These are phyloP conservation scores for Penicillium verhagenii DNA, from an alignment of 495 filamentous ascomycete species.

Conservation along the genomic window DNA sequence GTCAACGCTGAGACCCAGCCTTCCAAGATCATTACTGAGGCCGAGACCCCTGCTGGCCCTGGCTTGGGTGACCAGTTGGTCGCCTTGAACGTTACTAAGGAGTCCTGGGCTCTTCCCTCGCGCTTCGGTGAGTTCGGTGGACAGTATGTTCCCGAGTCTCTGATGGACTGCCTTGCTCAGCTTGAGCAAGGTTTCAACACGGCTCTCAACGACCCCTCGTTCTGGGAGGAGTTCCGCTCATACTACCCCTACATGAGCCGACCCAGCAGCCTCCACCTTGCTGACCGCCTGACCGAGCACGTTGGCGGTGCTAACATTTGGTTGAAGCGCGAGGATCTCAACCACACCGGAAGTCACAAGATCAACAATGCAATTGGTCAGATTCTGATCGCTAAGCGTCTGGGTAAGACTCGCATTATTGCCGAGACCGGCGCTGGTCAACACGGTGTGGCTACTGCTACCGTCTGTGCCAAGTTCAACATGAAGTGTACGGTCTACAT, in stretches of 20 bases:
- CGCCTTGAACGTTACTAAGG: conserved; percentile 59
- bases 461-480: conserved; percentile 89
- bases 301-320: conserved; percentile 91
- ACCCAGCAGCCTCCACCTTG: conserved; percentile 81
- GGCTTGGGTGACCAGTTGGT: conserved; percentile 72
- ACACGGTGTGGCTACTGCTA: conserved; percentile 92
- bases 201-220: conserved; percentile 78
- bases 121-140: conserved; percentile 97
- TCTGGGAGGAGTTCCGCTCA: conserved; percentile 96
- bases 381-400: conserved; percentile 71
- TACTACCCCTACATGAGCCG: conserved; percentile 99
- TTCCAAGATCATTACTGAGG: conserved; percentile 60
- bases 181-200: conserved; percentile 89
- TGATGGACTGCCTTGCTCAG: conserved; percentile 94
- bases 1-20: conserved; percentile 30
- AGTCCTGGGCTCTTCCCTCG: conserved; percentile 61
- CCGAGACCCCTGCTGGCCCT: conserved; percentile 54
- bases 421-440: conserved; percentile 94
- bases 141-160: conserved; percentile 96
- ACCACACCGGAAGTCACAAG: conserved; percentile 83
- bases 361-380: conserved; percentile 96
- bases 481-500: conserved; percentile 95
- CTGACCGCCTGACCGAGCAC: conserved; percentile 70
- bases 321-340: conserved; percentile 92
- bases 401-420: conserved; percentile 92